Base-by-base conservation (phyloP, 75 land plant genomes). In the Cunninghamia lanceolata region DNA sequence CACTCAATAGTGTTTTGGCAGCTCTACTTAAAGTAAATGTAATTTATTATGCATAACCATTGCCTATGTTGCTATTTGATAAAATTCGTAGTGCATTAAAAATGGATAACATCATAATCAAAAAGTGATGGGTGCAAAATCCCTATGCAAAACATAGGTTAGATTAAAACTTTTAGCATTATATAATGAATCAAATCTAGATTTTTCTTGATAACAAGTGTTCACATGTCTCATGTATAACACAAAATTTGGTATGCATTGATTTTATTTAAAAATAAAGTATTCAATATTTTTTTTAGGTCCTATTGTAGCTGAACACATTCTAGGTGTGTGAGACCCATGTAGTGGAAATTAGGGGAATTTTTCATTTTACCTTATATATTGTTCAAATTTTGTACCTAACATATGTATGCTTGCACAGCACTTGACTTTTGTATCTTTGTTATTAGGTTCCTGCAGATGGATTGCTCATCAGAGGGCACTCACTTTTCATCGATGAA, bases 401-500 rank as follows among this genome's bases (percentile, higher is more conserved):
- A 34, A 35, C 6, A 4, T 36, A 11, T 74, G 77, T 35, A 35
- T 74, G 77, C 3, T 30, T 74, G 80, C 2, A 39, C 39, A 8
- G 21, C 4, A 16, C 9, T 77, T 38, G 3, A 75, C 78, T 34
- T 35, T 78, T 21, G 43, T 40, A 16, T 78, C 46, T 91, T 71
- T 92, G 90, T 30, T 92, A 88, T 82, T 90, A 94, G 86, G 93
- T 91, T 46, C 96, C 96, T 76, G 95, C 95, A 32, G 98, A 96
- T 91, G 98, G 96, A 75, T 86, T 96, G 32, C 90, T 94, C 52
- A 71, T 93, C 43, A 87, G 86, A 17, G 95, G 95, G 19, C 82
- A 53, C 42, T 84, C 90, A 39, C 75, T 92, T 54, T 63, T 86
- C n/a, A 84, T 92, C 50, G 92, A 92, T 86, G 94, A 92, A 75